Evolutionary conservation across 1,139 yeast genomes (phyloP).

Genomic region (Taphrina populina): DNA sequence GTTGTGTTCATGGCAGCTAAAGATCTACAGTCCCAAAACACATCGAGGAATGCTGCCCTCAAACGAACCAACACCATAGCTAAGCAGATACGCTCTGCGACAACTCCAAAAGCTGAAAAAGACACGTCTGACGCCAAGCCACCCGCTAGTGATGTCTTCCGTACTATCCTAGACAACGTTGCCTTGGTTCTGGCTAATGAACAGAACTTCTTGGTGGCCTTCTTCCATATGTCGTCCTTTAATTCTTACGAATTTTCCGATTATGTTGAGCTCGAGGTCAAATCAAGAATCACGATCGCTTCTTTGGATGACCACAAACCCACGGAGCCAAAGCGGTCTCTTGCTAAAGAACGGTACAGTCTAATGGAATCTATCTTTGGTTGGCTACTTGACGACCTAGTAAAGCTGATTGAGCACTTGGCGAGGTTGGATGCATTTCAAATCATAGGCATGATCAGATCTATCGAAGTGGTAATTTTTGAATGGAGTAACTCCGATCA

Average conservation of each 20-base stretch:
- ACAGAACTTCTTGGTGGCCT: conserved; percentile 62
- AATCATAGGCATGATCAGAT: conserved; percentile 50
- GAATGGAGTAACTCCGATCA: conserved; percentile 57
- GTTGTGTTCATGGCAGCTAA: conserved; percentile 37
- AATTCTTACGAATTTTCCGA: conserved; percentile 52
- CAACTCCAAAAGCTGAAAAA: conserved; percentile 38
- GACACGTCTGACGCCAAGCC: conserved; percentile 21
- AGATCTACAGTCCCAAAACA: conserved; percentile 25
- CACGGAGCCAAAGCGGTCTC: conserved; percentile 55
- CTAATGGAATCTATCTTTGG: conserved; percentile 60
- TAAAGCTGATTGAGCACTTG: conserved; percentile 46
- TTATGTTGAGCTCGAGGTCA: conserved; percentile 48
- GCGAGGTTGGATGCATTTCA: conserved; percentile 48
- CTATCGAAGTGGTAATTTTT: conserved; percentile 48
- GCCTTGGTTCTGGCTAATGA: conserved; percentile 54
- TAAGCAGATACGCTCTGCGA: conserved; percentile 20
- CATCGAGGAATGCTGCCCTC: conserved; percentile 39
- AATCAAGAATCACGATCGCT: conserved; percentile 44
- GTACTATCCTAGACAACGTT: conserved; percentile 44
- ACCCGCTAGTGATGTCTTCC: conserved; percentile 37
- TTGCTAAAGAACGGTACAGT: conserved; percentile 56
- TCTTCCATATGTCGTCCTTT: conserved; percentile 66
- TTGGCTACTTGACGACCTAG: conserved; percentile 51
- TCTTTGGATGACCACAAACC: conserved; percentile 41
- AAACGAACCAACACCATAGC: conserved; percentile 41